phyloP scores from a whole-genome alignment of 1,139 yeast genomes.

The Yamadazyma spencermartinsiae region DNA sequence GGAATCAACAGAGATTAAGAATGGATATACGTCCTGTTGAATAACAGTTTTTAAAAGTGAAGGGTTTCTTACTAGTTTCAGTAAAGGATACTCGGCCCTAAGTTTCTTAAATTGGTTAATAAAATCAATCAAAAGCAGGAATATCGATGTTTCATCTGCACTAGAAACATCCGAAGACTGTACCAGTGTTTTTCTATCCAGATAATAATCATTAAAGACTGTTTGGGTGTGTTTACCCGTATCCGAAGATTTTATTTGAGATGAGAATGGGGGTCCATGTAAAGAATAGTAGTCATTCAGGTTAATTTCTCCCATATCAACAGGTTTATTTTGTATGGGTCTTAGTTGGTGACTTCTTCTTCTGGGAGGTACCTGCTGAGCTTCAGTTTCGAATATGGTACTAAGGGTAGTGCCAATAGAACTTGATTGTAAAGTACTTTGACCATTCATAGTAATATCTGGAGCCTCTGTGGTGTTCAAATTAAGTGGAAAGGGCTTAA shows the following conservation, averaged over 20 bases:
- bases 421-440: constrained; percentile 11
- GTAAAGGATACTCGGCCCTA: background rate
- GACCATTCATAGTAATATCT: constrained; percentile 9
- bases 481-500: constrained; percentile 9
- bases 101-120: background rate
- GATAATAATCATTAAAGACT: constrained; percentile 6
- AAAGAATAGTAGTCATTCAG: constrained; percentile 14
- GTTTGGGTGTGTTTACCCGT: constrained; percentile 2
- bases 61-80: background rate
- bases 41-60: background rate
- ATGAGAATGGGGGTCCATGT: constrained; percentile 21
- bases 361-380: no score
- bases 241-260: constrained; percentile 12
- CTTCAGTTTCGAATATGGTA: constrained; percentile 8
- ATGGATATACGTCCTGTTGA: background rate
- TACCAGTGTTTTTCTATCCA: background rate
- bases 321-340: constrained; percentile 1
- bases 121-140: background rate
- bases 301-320: background rate
- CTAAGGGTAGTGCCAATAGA: constrained; percentile 3
- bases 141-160: background rate
- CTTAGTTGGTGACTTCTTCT: no score
- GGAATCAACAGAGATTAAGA: constrained; percentile 4
- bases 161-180: background rate
- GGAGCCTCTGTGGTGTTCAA: constrained; percentile 4